Evolutionary conservation across 257 asterid species (phyloP).

Genomic region (Nemophila menziesii): DNA sequence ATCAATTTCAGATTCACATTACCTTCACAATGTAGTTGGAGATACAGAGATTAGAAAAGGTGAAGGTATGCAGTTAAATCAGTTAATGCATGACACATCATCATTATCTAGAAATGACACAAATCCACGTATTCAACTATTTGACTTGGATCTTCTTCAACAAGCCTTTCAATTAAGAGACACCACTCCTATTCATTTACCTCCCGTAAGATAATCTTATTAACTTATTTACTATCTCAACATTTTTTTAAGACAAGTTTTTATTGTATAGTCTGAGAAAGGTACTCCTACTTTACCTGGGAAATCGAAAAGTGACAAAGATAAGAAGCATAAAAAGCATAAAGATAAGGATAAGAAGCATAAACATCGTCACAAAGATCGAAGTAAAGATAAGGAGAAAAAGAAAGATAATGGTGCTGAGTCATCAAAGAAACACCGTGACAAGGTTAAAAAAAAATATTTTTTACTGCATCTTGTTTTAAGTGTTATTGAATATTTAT

Average conservation of each 20-base stretch:
- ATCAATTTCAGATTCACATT: conserved; percentile 79
- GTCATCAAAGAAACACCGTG: conserved; percentile 67
- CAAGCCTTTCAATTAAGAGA: conserved; percentile 90
- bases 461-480: neutral
- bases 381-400: conserved; percentile 87
- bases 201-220: conserved; percentile 43
- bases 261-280: conserved; percentile 62
- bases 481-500: neutral
- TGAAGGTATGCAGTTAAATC: conserved; percentile 85
- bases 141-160: conserved; percentile 59
- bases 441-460: conserved; percentile 44
- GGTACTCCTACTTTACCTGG: conserved; percentile 84
- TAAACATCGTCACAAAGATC: conserved; percentile 92
- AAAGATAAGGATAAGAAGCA: conserved; percentile 86
- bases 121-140: conserved; percentile 57
- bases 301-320: conserved; percentile 65
- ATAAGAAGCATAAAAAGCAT: conserved; percentile 90
- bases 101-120: conserved; percentile 55
- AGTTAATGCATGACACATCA: conserved; percentile 59
- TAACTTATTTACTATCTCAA: neutral
- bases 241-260: conserved; percentile 2
- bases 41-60: conserved; percentile 93
- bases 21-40: conserved; percentile 92
- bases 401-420: conserved; percentile 79
- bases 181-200: conserved; percentile 62